Conservation (phyloP, 257 asterid species). For the Agastache rugosa region DNA sequence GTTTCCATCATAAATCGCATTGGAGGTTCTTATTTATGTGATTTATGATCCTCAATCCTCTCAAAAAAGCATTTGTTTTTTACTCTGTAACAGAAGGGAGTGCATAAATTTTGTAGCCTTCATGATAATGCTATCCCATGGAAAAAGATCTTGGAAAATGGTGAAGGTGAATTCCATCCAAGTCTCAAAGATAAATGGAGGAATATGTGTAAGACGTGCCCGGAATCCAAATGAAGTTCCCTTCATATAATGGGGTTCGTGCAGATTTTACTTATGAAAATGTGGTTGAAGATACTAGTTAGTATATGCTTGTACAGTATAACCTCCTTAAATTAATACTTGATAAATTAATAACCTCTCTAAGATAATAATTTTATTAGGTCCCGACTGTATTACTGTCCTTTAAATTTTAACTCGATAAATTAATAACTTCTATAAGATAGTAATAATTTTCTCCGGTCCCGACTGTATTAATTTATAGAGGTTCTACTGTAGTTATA, state of each 20-base stretch:
- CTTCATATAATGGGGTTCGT: not conserved
- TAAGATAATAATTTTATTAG: no score
- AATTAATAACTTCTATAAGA: no score
- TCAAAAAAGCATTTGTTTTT: conserved; percentile 18
- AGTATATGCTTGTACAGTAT: not conserved
- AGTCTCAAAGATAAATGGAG: conserved; percentile 87
- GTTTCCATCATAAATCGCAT: not conserved
- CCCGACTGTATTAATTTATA: no score
- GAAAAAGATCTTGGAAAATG: conserved; percentile 60
- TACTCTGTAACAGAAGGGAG: conserved; percentile 57
- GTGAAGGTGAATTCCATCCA: conserved; percentile 52
- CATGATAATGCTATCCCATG: conserved; percentile 48
- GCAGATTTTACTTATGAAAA: conserved; percentile 13
- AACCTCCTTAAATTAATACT: no score
- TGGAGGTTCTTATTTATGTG: not conserved
- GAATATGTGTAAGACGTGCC: conserved; percentile 52
- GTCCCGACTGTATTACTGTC: no score
- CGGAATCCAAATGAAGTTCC: conserved; percentile 33
- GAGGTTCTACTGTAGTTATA: no score
- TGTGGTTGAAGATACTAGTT: conserved; percentile 2
- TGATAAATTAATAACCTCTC: no score
- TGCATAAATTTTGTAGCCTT: conserved; percentile 34
- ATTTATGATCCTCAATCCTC: not conserved
- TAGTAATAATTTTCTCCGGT: no score
- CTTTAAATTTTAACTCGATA: no score